Evolutionary conservation across 352 stramenopile genomes (phyloP).

Genomic region (Blastocystis sp.): DNA sequence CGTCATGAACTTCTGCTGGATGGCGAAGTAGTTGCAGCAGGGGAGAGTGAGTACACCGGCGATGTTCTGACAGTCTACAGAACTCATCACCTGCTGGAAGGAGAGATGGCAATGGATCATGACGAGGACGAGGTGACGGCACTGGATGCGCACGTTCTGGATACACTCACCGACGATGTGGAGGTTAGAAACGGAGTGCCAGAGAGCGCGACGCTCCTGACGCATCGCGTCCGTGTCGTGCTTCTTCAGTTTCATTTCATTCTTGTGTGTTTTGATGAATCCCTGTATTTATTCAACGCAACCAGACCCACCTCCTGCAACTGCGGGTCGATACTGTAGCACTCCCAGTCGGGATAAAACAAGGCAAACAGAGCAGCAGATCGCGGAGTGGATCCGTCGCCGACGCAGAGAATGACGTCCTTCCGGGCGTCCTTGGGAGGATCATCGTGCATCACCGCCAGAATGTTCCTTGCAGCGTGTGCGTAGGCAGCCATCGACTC

Average conservation of each 20-base stretch:
- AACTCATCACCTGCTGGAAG: constrained; percentile 22
- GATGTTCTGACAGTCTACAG: not conserved
- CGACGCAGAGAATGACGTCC: not conserved
- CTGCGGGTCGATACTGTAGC: constrained; percentile 11
- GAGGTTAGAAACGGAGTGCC: not conserved
- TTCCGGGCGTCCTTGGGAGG: not conserved
- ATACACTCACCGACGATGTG: not conserved
- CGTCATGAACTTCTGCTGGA: not conserved
- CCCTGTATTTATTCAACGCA: not conserved
- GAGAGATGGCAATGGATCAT: constrained; percentile 30
- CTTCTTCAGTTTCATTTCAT: not conserved
- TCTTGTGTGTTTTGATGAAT: not conserved
- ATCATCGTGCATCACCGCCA: not conserved
- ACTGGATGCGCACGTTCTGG: not conserved
- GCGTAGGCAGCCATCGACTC: not conserved
- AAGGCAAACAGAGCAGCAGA: constrained; percentile 16
- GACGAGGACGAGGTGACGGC: not conserved
- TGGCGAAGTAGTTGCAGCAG: constrained; percentile 12
- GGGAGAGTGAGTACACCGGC: not conserved
- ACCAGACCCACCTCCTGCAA: not conserved
- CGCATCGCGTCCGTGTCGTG: not conserved
- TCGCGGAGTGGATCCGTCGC: constrained; percentile 7
- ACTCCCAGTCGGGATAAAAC: not conserved
- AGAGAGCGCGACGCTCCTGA: not conserved
- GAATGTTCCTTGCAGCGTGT: not conserved